A percentile compares a stretch with the other conserved stretches of the same genome.
Evolutionary conservation across 768 basidiomycete genomes (phyloP).

Genomic region (Astraeus odoratus): DNA sequence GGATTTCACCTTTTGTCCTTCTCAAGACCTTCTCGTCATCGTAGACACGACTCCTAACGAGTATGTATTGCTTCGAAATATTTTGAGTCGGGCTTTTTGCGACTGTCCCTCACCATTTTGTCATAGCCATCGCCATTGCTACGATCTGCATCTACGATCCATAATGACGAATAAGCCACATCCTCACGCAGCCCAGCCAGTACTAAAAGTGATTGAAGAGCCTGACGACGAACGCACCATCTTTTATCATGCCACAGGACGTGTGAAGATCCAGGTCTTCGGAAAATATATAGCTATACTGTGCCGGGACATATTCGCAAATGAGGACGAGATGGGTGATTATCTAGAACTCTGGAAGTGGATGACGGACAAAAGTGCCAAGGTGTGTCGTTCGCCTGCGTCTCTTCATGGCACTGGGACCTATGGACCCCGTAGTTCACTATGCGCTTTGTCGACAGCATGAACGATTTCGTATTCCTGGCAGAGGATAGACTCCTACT

Average conservation of each 20-base stretch:
- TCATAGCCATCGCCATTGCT: conserved; percentile 34
- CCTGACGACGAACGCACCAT: not conserved
- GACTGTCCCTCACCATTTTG: not conserved
- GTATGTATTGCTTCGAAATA: conserved; percentile 28
- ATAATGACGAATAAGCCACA: conserved; percentile 47
- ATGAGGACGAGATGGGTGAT: conserved; percentile 30
- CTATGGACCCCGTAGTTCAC: conserved; percentile 27
- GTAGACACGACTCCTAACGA: conserved; percentile 36
- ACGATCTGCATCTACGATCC: conserved; percentile 45
- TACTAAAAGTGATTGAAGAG: conserved; percentile 14
- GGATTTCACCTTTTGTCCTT: conserved; percentile 54
- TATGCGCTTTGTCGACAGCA: conserved; percentile 35
- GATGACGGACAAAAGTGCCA: conserved; percentile 29
- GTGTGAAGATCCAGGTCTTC: conserved; percentile 40
- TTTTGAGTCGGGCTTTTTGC: not conserved
- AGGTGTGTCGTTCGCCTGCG: conserved; percentile 23
- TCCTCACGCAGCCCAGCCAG: conserved; percentile 34
- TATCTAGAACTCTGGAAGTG: conserved; percentile 50
- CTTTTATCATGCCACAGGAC: conserved; percentile 10
- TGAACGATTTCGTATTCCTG: conserved; percentile 50
- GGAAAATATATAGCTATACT: conserved; percentile 43
- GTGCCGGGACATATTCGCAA: conserved; percentile 31
- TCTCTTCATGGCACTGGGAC: conserved; percentile 1
- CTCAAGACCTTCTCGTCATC: conserved; percentile 47
- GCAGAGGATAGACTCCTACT: conserved; percentile 40